Evolutionary conservation across 148 eudicot species (phyloP), one percentile per base, ranked within the genome.

Genomic region (Mesembryanthemum crystallinum): DNA sequence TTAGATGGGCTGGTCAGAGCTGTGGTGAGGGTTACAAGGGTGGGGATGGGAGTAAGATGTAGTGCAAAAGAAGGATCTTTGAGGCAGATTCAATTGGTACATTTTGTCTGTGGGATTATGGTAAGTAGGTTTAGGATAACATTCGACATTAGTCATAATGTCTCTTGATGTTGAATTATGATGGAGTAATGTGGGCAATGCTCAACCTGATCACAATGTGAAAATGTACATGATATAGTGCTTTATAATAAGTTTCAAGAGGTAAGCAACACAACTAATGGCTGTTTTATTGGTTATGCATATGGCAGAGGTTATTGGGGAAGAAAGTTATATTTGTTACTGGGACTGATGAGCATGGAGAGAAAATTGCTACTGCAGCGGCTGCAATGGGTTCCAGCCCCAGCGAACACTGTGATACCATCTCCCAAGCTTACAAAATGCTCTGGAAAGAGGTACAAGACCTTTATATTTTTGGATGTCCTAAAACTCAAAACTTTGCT

Each of bases 271-370:
- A 47, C 57, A 27, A 32, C 71, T 73, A 45, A 28, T 10, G 32
- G 27, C 64, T 67, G 20, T 18, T 69, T 73, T 66, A 65, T 74
- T 71, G 57, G 57, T 45, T 68, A 3, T 66, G 21, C 20, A 78
- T 45, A 64, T 81, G 82, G 71, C 89, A 96, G 99, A 89, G 99
- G 82, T 89, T 96, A 69, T 52, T 81, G 64, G 88, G 91, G 58
- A 92, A 91, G 83, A 89, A 91, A 68, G 98, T 96, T 57, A 84
- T 87, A 82, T 91, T 96, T 68, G 89, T 96, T 25, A 96, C 99
- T n/a, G 99, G 99, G 55, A 96, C 99, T 21, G 99, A 96, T 86
- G 99, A 96, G 80, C 99, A 96, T 64, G 99, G 99, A 25, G 99
- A 96, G 76, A 96, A 96, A 85, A 96, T 96, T 83, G 99, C 99